Percentiles rank a stretch among this genome's conserved stretches.
phyloP scores from a whole-genome alignment of 176 grass and related monocot species.

The Triticum turgidum region DNA sequence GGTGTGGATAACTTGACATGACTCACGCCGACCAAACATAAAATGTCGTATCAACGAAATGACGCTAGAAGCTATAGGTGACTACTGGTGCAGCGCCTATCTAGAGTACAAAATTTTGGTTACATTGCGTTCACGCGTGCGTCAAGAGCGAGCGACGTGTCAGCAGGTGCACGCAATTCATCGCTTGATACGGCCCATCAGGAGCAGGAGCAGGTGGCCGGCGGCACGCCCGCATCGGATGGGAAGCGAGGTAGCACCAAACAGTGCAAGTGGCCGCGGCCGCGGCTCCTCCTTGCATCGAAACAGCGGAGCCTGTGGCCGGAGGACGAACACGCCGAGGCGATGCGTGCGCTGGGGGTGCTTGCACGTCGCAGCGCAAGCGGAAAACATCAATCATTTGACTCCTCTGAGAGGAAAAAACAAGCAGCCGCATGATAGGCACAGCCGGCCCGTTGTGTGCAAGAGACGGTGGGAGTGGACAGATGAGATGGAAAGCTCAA shows the following conservation, averaged over 20 bases:
- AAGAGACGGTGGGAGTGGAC: constrained; percentile 35
- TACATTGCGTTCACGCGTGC: no score
- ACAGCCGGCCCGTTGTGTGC: constrained; percentile 8
- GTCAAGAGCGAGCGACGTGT: neutral
- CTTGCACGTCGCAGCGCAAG: neutral
- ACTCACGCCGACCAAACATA: no score
- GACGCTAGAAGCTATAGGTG: no score
- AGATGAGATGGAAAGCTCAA: constrained; percentile 17
- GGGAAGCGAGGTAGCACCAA: neutral
- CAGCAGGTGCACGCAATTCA: neutral
- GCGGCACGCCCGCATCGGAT: neutral
- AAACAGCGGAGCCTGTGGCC: neutral
- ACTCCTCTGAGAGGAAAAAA: neutral
- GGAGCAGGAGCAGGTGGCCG: neutral
- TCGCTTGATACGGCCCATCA: neutral
- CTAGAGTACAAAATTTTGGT: no score
- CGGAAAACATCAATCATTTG: constrained; percentile 43
- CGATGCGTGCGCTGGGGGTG: neutral
- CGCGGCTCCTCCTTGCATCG: neutral
- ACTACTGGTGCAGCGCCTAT: no score
- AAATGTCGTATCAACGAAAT: no score
- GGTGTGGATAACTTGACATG: no score
- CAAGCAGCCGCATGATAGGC: neutral
- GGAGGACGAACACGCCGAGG: neutral
- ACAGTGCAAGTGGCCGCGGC: neutral